Percentiles rank a stretch among this genome's conserved stretches.
These are phyloP conservation scores for Datisca glomerata DNA, from an alignment of 306 rosid genomes.

Conservation along the genomic window DNA sequence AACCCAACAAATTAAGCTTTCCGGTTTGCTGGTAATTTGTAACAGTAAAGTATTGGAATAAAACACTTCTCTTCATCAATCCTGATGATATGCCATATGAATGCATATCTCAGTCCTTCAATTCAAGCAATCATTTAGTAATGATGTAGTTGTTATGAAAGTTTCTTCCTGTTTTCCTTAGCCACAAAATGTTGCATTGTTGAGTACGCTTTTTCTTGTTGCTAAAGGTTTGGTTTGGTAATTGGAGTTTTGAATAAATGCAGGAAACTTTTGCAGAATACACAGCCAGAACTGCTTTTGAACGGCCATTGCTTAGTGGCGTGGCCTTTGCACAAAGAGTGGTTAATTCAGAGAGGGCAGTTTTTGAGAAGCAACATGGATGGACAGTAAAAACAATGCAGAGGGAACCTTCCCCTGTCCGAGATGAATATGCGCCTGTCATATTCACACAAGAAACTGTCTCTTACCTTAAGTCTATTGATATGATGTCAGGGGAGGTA, in stretches of 20 bases:
- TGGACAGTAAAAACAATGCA: constrained; percentile 92
- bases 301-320: constrained; percentile 89
- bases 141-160: too few species aligned
- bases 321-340: constrained; percentile 96
- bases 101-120: too few species aligned
- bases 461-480: constrained; percentile 81
- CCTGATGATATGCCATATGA: too few species aligned
- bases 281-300: constrained; percentile 92
- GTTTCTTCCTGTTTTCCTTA: too few species aligned
- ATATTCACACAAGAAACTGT: constrained; percentile 84
- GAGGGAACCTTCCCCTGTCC: constrained; percentile 55
- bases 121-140: too few species aligned
- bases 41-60: too few species aligned
- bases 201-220: not conserved
- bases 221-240: not conserved
- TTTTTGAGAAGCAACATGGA: constrained; percentile 71
- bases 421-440: constrained; percentile 97
- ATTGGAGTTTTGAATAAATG: constrained; percentile 14
- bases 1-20: too few species aligned
- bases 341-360: constrained; percentile 56
- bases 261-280: constrained; percentile 93
- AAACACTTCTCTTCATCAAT: too few species aligned
- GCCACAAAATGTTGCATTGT: too few species aligned
- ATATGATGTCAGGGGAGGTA: constrained; percentile 99
- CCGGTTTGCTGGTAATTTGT: too few species aligned